Percentiles rank a stretch among this genome's conserved stretches.
These are phyloP conservation scores for Cyanidium caldarium DNA, from an alignment of 23 red algal species.

Conservation along the genomic window DNA sequence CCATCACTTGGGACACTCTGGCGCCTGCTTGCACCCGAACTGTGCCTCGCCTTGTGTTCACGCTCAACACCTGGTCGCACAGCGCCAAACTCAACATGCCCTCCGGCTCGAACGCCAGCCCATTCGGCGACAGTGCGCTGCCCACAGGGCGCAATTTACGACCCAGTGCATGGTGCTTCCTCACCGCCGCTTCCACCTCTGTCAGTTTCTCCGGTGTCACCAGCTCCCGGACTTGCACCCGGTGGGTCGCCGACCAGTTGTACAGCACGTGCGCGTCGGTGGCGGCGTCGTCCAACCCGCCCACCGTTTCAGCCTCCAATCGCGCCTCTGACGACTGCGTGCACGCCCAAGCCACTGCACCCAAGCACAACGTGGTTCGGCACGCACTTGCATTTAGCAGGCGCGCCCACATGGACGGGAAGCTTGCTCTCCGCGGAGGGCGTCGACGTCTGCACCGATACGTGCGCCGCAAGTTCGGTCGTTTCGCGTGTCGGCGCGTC, in stretches of 20 bases:
- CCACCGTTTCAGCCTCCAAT: not conserved
- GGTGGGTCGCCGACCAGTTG: constrained; percentile 76
- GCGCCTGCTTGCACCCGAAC: constrained; percentile 64
- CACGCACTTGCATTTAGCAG: too few species aligned
- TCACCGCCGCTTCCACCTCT: constrained; percentile 23
- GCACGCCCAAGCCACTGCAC: too few species aligned
- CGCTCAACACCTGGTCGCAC: constrained; percentile 40
- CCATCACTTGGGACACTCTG: constrained; percentile 34
- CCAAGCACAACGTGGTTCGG: too few species aligned
- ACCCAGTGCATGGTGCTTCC: constrained; percentile 10
- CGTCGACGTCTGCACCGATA: too few species aligned
- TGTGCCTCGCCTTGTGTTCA: constrained; percentile 19
- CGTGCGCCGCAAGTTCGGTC: too few species aligned
- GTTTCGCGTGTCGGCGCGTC: too few species aligned
- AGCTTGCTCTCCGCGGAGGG: too few species aligned
- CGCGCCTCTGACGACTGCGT: too few species aligned
- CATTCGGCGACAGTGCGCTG: constrained; percentile 66
- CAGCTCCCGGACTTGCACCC: constrained; percentile 15
- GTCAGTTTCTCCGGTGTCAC: constrained; percentile 28
- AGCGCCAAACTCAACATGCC: constrained; percentile 71
- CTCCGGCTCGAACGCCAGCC: constrained; percentile 23
- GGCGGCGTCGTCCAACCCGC: not conserved
- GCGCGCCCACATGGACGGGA: too few species aligned
- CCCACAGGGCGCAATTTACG: constrained; percentile 64
- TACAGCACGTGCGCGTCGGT: not conserved